A percentile compares a stretch with the other conserved stretches of the same genome.
These are phyloP conservation scores for Aspergillus unguis DNA, from an alignment of 2,329 filamentous ascomycete species.

Conservation along the genomic window DNA sequence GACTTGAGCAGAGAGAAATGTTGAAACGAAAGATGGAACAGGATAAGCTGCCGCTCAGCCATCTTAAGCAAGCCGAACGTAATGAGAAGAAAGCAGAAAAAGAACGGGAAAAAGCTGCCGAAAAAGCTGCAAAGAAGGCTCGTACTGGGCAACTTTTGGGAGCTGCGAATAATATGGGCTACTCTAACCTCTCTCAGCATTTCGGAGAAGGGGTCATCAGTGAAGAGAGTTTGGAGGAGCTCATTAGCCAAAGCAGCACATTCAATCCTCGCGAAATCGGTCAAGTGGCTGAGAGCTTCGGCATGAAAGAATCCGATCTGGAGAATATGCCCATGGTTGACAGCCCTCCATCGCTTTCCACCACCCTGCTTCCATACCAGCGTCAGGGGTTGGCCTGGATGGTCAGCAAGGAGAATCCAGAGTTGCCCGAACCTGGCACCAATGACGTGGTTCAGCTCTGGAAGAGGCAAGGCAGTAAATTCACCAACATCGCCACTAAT, in stretches of 20 bases:
- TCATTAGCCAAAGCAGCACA: constrained; percentile 63
- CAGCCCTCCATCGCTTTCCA: constrained; percentile 63
- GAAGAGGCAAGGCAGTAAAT: constrained; percentile 56
- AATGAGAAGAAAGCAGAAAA: constrained; percentile 45
- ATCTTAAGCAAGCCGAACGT: constrained; percentile 54
- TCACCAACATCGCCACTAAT: constrained; percentile 68
- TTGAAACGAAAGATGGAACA: constrained; percentile 62
- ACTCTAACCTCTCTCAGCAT: constrained; percentile 33
- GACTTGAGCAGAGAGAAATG: constrained; percentile 49
- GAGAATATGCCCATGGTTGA: constrained; percentile 68
- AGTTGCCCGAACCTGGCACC: constrained; percentile 58
- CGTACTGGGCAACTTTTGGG: constrained; percentile 27
- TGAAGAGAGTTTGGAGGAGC: constrained; percentile 55
- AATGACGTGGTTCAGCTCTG: constrained; percentile 71
- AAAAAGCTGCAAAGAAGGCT: constrained; percentile 36
- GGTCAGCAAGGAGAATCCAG: constrained; percentile 68
- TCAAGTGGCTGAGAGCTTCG: constrained; percentile 66
- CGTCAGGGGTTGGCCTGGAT: constrained; percentile 78
- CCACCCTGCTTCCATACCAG: constrained; percentile 75
- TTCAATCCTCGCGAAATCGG: constrained; percentile 65
- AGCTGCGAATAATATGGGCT: constrained; percentile 26
- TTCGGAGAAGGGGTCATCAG: constrained; percentile 26
- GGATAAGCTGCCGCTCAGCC: constrained; percentile 59
- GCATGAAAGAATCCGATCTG: constrained; percentile 67
- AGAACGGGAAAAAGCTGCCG: constrained; percentile 50